A percentile compares a stretch with the other conserved stretches of the same genome.
These are phyloP conservation scores for Tetrapisispora nanseiensis DNA, from an alignment of 805 yeast species.

Conservation along the genomic window DNA sequence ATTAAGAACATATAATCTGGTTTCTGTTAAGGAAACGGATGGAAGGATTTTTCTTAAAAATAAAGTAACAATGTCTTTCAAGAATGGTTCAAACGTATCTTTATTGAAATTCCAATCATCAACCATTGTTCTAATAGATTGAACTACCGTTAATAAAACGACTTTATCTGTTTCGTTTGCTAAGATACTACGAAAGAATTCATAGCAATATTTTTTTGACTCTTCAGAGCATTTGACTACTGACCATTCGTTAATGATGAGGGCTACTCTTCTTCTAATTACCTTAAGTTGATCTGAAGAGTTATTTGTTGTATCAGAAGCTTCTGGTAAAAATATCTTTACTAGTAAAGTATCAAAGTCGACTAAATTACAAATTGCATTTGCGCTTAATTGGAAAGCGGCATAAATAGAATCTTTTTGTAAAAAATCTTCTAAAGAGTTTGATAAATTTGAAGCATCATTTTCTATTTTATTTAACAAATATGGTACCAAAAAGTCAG, in stretches of 20 bases:
- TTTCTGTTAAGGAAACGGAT: conserved; percentile 52
- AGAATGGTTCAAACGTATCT: conserved; percentile 53
- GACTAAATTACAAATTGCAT: conserved; percentile 52
- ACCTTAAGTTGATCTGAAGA: conserved; percentile 46
- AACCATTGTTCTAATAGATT: conserved; percentile 55
- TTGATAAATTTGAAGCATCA: conserved; percentile 28
- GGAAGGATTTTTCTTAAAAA: conserved; percentile 40
- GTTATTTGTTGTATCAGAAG: conserved; percentile 26
- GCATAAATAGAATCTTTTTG: conserved; percentile 72
- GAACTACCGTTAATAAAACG: conserved; percentile 67
- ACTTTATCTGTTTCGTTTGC: conserved; percentile 57
- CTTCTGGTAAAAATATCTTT: conserved; percentile 59
- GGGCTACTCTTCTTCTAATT: conserved; percentile 65
- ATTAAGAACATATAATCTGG: conserved; percentile 63
- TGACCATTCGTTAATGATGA: conserved; percentile 75
- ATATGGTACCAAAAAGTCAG: conserved; percentile 43
- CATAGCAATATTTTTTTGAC: conserved; percentile 49
- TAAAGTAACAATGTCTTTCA: conserved; percentile 41
- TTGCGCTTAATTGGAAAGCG: conserved; percentile 71
- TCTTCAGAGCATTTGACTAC: conserved; percentile 52
- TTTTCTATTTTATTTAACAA: conserved; percentile 49
- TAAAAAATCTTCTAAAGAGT: conserved; percentile 39
- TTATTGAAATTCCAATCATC: conserved; percentile 85
- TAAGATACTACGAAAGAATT: conserved; percentile 44
- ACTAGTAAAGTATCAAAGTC: conserved; percentile 57